A percentile compares a stretch with the other conserved stretches of the same genome.
Conservation (phyloP, 192 early-diverging fungal genomes). For the Kappamyces sp. region DNA sequence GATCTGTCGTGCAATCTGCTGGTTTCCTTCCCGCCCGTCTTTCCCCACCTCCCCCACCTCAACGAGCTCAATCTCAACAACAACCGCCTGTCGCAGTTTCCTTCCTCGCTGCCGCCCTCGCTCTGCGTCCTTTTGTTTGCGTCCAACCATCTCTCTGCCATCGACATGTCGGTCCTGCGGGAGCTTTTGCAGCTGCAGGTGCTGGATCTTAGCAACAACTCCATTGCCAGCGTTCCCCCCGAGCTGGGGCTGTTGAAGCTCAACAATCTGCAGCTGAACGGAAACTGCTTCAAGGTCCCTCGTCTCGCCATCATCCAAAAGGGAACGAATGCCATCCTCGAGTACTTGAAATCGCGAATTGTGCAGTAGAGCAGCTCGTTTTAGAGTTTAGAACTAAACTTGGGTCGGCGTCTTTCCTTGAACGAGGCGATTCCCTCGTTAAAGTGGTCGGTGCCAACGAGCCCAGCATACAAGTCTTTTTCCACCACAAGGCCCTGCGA, state of each 20-base stretch:
- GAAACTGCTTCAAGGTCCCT: constrained; percentile 23
- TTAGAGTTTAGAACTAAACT: too few species aligned
- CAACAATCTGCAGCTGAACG: constrained; percentile 15
- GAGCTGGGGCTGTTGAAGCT: constrained; percentile 21
- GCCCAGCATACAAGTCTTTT: too few species aligned
- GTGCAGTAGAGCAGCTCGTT: constrained; percentile 2
- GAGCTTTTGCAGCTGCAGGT: constrained; percentile 5
- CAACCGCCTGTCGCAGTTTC: not conserved
- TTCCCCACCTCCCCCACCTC: constrained; percentile 1
- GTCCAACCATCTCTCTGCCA: constrained; percentile 3
- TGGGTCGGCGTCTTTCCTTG: too few species aligned
- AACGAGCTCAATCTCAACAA: constrained; percentile 9
- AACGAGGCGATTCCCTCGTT: too few species aligned
- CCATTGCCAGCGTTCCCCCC: constrained; percentile 18
- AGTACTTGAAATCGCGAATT: constrained; percentile 25
- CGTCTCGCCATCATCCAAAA: not conserved
- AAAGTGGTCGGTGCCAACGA: too few species aligned
- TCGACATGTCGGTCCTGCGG: constrained; percentile 1
- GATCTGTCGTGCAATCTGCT: constrained; percentile 11
- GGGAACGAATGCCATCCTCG: constrained; percentile 23
- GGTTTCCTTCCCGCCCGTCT: not conserved
- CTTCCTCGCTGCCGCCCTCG: not conserved
- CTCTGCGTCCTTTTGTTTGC: constrained; percentile 1
- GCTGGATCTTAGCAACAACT: constrained; percentile 29
- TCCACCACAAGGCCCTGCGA: too few species aligned